Evolutionary conservation across 2,329 filamentous ascomycete genomes (phyloP).

Genomic region (Fusarium papillatum): DNA sequence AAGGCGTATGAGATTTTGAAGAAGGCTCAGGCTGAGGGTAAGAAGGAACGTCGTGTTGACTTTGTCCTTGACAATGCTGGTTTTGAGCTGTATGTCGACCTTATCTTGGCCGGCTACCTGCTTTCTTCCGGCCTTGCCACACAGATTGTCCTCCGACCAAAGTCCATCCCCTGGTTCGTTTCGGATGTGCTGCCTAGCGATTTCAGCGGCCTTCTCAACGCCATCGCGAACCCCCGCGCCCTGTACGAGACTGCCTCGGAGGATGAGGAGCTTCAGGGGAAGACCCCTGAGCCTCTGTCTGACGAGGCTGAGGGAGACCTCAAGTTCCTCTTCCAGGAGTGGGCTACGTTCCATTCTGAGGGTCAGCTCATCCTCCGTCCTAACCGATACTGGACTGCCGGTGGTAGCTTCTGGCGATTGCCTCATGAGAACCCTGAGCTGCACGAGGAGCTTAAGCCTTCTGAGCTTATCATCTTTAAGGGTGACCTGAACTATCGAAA

Average conservation of each 20-base stretch:
- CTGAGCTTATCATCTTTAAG: conserved; percentile 95
- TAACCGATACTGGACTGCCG: conserved; percentile 92
- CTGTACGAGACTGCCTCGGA: conserved; percentile 86
- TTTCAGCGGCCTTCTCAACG: conserved; percentile 85
- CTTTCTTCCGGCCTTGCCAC: conserved; percentile 89
- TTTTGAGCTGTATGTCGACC: conserved; percentile 96
- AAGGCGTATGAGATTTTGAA: conserved; percentile 78
- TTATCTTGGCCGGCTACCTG: conserved; percentile 92
- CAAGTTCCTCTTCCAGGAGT: conserved; percentile 84
- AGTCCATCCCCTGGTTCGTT: conserved; percentile 98
- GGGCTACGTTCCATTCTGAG: conserved; percentile 84
- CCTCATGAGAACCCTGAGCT: conserved; percentile 77
- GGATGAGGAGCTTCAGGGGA: conserved; percentile 71
- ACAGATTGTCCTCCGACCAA: conserved; percentile 89
- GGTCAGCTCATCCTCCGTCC: conserved; percentile 87
- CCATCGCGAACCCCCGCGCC: conserved; percentile 79
- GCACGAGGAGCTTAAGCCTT: conserved; percentile 82
- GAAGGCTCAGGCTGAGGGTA: conserved; percentile 72
- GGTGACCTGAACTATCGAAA: conserved; percentile 98
- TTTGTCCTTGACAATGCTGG: conserved; percentile 98
- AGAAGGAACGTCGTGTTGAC: conserved; percentile 83
- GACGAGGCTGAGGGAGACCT: conserved; percentile 78
- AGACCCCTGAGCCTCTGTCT: conserved; percentile 72
- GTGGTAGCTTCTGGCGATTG: conserved; percentile 90
- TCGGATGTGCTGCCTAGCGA: conserved; percentile 93